These are phyloP conservation scores for Neurospora sp. DNA, from an alignment of 495 filamentous ascomycete genomes.

Conservation along the genomic window DNA sequence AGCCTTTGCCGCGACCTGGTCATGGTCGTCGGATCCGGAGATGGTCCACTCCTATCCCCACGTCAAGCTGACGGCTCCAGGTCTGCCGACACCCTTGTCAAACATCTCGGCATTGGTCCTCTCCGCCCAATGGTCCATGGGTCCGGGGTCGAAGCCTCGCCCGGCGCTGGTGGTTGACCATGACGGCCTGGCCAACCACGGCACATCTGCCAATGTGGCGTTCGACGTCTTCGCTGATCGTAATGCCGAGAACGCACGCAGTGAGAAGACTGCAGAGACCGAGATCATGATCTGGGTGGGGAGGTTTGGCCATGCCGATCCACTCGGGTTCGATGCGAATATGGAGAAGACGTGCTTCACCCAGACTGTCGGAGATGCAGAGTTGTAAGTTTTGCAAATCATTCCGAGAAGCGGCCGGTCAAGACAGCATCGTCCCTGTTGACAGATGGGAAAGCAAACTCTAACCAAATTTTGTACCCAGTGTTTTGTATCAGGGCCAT, in stretches of 20 bases:
- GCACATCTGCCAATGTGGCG: constrained; percentile 18
- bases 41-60: constrained; percentile 25
- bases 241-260: constrained; percentile 6
- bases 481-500: constrained; percentile 15
- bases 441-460: background rate
- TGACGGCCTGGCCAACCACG: constrained; percentile 8
- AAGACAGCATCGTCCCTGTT: background rate
- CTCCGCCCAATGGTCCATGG: constrained; percentile 21
- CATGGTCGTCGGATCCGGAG: constrained; percentile 12
- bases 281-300: constrained; percentile 27
- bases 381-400: constrained; percentile 13
- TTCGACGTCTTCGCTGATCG: constrained; percentile 25
- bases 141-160: constrained; percentile 14
- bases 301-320: constrained; percentile 12
- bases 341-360: constrained; percentile 1
- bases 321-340: constrained; percentile 11
- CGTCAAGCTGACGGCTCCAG: constrained; percentile 18
- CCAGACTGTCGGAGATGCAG: constrained; percentile 6
- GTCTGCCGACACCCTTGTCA: constrained; percentile 16
- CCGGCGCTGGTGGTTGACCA: constrained; percentile 10
- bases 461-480: background rate
- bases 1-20: constrained; percentile 21
- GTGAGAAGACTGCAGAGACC: constrained; percentile 17
- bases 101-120: constrained; percentile 21
- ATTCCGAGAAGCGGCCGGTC: background rate